A percentile compares a stretch with the other conserved stretches of the same genome.
Conservation (phyloP, 192 early-diverging fungal species). For the Coemansia furcata region DNA sequence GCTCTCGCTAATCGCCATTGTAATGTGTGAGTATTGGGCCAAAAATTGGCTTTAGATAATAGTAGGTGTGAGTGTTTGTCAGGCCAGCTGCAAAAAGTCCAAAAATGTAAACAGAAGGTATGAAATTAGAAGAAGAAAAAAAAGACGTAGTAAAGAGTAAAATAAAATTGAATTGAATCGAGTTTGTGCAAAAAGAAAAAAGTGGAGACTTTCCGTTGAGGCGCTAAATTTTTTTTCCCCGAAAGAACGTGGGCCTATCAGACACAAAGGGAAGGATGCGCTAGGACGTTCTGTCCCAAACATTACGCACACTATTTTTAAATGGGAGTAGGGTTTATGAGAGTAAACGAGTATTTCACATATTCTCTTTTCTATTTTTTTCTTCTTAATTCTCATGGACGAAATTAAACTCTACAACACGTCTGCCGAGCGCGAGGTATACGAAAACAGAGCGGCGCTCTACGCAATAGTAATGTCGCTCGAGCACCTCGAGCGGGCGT, state of each 20-base stretch:
- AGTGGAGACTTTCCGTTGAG: neutral
- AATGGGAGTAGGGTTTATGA: neutral
- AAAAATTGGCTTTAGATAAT: constrained; percentile 3
- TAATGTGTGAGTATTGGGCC: neutral
- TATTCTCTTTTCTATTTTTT: neutral
- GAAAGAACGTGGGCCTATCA: neutral
- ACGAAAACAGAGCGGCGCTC: constrained; percentile 90
- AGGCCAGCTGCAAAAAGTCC: neutral
- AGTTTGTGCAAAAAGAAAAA: neutral
- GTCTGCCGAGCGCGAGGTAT: constrained; percentile 82
- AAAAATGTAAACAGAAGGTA: neutral
- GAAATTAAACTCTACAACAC: constrained; percentile 79
- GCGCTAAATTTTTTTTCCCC: neutral
- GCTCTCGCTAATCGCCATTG: constrained; percentile 53
- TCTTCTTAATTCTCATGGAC: constrained; percentile 29
- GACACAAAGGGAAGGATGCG: neutral
- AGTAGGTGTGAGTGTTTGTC: neutral
- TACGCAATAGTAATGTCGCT: constrained; percentile 89
- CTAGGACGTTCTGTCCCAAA: neutral
- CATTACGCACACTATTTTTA: neutral
- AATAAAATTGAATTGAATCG: neutral
- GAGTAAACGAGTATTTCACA: neutral
- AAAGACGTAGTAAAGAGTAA: neutral
- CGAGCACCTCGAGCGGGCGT: constrained; percentile 91
- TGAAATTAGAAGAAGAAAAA: constrained; percentile 1